Evolutionary conservation across 2,329 filamentous ascomycete genomes (phyloP).

Genomic region (Fusarium sp.): DNA sequence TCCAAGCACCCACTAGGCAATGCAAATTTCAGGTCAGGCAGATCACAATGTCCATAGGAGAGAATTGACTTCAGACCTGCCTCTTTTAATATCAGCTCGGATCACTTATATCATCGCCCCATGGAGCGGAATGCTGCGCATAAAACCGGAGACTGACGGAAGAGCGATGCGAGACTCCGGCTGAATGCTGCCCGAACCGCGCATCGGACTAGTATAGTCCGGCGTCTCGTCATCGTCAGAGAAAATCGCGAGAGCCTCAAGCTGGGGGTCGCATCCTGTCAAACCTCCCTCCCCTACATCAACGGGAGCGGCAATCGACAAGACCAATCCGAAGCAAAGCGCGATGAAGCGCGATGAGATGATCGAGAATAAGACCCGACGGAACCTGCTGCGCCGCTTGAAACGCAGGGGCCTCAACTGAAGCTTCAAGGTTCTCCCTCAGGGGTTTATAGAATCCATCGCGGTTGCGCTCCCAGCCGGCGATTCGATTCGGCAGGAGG

Average conservation of each 20-base stretch:
- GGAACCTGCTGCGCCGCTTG: neutral
- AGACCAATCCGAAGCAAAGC: neutral
- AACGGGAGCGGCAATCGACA: neutral
- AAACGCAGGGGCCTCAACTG: constrained; percentile 1
- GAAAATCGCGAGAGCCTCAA: constrained; percentile 10
- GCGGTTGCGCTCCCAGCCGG: neutral
- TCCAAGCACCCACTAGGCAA: neutral
- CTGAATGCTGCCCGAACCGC: neutral
- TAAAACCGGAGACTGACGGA: neutral
- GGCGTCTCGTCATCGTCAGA: constrained; percentile 5
- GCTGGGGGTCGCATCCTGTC: neutral
- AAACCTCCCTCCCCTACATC: neutral
- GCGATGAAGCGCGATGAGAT: constrained; percentile 6
- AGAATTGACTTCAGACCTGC: neutral
- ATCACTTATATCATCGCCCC: neutral
- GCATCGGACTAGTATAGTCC: constrained; percentile 7
- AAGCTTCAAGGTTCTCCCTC: neutral
- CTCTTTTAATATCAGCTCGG: neutral
- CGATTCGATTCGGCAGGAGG: constrained; percentile 1
- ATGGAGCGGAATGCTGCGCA: constrained; percentile 3
- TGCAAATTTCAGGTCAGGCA: neutral
- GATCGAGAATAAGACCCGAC: constrained; percentile 2
- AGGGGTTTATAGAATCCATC: constrained; percentile 4
- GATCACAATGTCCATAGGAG: neutral
- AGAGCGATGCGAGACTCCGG: neutral